phyloP scores from a whole-genome alignment of 1,139 yeast genomes.

The Candida sp. region DNA sequence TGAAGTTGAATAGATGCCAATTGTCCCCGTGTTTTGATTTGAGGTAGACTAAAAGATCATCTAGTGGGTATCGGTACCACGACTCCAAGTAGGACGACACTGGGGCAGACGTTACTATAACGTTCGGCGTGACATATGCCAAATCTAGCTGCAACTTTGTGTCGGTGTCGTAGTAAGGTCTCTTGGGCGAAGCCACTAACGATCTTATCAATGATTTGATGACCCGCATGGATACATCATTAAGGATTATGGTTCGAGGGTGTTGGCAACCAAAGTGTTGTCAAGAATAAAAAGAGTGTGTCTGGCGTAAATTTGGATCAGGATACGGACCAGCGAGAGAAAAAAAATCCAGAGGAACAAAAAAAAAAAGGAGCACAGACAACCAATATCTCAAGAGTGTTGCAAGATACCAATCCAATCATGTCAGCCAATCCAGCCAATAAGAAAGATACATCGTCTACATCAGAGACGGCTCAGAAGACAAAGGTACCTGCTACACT shows the following conservation, averaged over 20 bases:
- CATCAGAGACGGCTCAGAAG: not conserved
- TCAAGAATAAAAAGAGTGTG: too few species aligned
- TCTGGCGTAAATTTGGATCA: too few species aligned
- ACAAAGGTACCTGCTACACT: not conserved
- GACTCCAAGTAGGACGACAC: constrained; percentile 46
- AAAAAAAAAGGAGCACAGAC: not conserved
- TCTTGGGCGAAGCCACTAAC: constrained; percentile 29
- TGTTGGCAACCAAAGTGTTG: not conserved
- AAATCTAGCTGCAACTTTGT: constrained; percentile 52
- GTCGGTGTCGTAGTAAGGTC: constrained; percentile 19
- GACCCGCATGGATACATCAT: constrained; percentile 7
- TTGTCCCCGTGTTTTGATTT: constrained; percentile 49
- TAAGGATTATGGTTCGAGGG: not conserved
- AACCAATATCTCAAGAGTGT: not conserved
- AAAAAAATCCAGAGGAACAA: not conserved
- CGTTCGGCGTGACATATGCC: constrained; percentile 61
- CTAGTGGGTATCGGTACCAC: constrained; percentile 59
- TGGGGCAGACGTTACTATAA: constrained; percentile 81
- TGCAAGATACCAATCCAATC: not conserved
- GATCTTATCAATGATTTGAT: constrained; percentile 20
- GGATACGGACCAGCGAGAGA: too few species aligned
- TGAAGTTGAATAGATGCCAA: constrained; percentile 80
- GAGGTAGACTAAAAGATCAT: constrained; percentile 55
- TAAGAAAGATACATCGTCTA: not conserved
- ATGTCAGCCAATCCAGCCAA: not conserved